phyloP scores from a whole-genome alignment of 306 rosid genomes.

The Dalbergia cultrata region DNA sequence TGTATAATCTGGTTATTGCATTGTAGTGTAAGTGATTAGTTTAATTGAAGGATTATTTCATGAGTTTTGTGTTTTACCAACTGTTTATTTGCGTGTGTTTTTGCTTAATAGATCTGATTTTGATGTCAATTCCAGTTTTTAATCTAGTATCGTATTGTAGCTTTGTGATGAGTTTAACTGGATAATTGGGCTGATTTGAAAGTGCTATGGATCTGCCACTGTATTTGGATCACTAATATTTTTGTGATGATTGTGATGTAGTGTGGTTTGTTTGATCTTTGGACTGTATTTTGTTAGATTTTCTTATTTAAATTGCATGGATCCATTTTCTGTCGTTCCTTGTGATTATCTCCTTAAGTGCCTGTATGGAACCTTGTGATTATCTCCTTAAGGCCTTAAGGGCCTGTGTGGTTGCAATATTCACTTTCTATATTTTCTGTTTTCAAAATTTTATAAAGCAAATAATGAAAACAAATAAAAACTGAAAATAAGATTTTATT shows the following conservation, averaged over 20 bases:
- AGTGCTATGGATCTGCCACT: background rate
- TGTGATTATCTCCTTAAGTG: too few species aligned
- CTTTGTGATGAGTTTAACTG: conserved; percentile 5
- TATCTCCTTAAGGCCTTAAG: too few species aligned
- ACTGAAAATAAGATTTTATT: too few species aligned
- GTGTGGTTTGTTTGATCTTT: background rate
- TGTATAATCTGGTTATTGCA: background rate
- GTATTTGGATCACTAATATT: conserved; percentile 12
- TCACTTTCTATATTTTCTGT: too few species aligned
- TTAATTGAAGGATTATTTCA: background rate
- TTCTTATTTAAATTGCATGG: conserved; percentile 22
- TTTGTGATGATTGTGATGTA: background rate
- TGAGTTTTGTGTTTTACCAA: background rate
- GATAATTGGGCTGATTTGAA: conserved; percentile 10
- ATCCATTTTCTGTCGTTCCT: conserved; percentile 8
- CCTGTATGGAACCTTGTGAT: too few species aligned
- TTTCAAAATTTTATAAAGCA: too few species aligned
- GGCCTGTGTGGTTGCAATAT: too few species aligned
- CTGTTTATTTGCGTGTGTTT: background rate
- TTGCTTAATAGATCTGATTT: conserved; percentile 47
- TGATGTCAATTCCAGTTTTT: conserved; percentile 10
- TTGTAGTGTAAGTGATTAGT: background rate
- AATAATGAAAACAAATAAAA: too few species aligned
- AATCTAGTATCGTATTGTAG: conserved; percentile 25
- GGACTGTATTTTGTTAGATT: conserved; percentile 3